Evolutionary conservation across 2,329 filamentous ascomycete genomes (phyloP).

Genomic region (Curvularia sp.): DNA sequence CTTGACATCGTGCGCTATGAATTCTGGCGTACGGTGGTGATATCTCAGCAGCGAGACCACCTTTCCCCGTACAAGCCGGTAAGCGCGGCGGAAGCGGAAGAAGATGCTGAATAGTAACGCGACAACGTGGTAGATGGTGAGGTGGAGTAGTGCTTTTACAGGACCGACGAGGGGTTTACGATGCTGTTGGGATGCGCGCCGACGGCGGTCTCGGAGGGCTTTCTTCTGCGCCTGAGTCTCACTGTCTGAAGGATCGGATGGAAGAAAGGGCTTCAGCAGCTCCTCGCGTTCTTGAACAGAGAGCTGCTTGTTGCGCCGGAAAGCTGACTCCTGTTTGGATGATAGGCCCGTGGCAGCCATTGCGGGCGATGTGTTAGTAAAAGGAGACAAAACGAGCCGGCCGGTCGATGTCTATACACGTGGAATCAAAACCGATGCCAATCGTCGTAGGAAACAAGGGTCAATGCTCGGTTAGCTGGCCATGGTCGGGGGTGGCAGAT

Average conservation of each 20-base stretch:
- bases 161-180: conserved; percentile 59
- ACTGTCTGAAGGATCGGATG: conserved; percentile 49
- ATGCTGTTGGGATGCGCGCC: conserved; percentile 17
- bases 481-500: conserved; percentile 23
- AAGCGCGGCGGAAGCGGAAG: conserved; percentile 79
- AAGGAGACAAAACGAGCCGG: conserved; percentile 11
- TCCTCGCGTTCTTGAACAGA: conserved; percentile 58
- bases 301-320: conserved; percentile 50
- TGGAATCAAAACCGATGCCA: not conserved
- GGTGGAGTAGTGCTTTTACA: conserved; percentile 67
- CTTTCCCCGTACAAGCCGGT: conserved; percentile 78
- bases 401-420: not conserved
- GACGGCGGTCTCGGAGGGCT: conserved; percentile 24
- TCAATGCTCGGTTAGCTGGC: conserved; percentile 17
- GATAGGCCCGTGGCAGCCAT: conserved; percentile 46
- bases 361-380: conserved; percentile 22
- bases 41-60: conserved; percentile 86
- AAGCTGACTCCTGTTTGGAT: conserved; percentile 40
- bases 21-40: conserved; percentile 92
- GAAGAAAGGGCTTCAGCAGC: conserved; percentile 61
- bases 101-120: conserved; percentile 89
- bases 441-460: conserved; percentile 4
- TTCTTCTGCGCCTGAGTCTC: conserved; percentile 21
- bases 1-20: conserved; percentile 87
- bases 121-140: conserved; percentile 71